phyloP scores from a whole-genome alignment of 805 yeast genomes.

The Maudiozyma pseudohumilis region DNA sequence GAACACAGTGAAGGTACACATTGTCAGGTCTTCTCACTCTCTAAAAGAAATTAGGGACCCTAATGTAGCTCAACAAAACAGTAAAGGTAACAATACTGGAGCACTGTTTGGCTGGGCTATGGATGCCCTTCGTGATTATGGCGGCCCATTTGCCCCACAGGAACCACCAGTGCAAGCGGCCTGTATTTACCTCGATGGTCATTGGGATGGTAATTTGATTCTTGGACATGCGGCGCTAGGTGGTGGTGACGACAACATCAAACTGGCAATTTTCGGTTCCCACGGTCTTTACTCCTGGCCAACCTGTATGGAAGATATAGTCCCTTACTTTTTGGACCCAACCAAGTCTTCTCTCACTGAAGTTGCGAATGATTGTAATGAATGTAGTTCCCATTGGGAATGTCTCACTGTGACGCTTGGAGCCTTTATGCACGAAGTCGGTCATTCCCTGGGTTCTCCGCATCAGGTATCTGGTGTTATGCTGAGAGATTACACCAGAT shows the following conservation, averaged over 20 bases:
- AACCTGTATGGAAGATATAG: constrained; percentile 59
- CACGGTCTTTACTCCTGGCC: constrained; percentile 94
- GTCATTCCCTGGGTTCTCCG: constrained; percentile 85
- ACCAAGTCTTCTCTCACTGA: constrained; percentile 50
- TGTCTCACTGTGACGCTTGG: constrained; percentile 78
- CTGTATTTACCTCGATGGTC: constrained; percentile 73
- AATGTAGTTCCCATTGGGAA: constrained; percentile 87
- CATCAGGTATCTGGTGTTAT: constrained; percentile 86
- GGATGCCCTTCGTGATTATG: constrained; percentile 53
- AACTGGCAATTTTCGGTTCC: constrained; percentile 85
- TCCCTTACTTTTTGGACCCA: constrained; percentile 61
- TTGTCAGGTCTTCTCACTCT: constrained; percentile 57
- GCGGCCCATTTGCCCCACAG: constrained; percentile 40
- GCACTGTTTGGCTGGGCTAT: constrained; percentile 69
- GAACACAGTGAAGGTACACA: constrained; percentile 66
- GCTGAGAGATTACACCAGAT: constrained; percentile 73
- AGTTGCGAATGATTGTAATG: constrained; percentile 84
- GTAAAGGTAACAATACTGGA: constrained; percentile 61
- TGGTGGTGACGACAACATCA: constrained; percentile 63
- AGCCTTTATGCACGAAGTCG: constrained; percentile 92
- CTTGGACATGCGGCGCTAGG: constrained; percentile 91
- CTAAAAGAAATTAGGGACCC: constrained; percentile 66
- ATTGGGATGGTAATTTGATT: constrained; percentile 60
- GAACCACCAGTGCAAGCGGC: constrained; percentile 67
- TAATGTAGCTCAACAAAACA: constrained; percentile 79